Evolutionary conservation across 192 early-diverging fungal genomes (phyloP).

Genomic region (Kappamyces sp.): DNA sequence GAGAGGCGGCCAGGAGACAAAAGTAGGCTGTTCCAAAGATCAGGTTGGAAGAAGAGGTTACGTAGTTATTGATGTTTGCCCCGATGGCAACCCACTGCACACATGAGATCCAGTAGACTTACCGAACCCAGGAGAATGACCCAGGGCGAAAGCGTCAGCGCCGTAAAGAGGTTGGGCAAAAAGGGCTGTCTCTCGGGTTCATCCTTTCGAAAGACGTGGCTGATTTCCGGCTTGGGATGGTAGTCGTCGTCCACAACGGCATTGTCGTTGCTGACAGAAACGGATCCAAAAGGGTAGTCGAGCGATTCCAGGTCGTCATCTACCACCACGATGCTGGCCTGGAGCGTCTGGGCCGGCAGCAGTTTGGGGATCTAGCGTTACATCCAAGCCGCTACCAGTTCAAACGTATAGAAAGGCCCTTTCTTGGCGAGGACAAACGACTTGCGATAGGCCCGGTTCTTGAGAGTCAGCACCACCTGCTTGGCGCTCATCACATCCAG

Average conservation of each 20-base stretch:
- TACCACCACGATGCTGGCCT: background rate
- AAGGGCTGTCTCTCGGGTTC: constrained; percentile 1
- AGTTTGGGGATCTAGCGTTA: constrained; percentile 1
- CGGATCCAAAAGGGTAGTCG: background rate
- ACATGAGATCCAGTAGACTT: constrained; percentile 12
- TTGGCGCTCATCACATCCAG: no score
- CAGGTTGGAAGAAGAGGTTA: constrained; percentile 13
- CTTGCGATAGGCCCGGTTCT: background rate
- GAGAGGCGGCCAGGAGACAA: constrained; percentile 20
- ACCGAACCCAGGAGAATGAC: constrained; percentile 32
- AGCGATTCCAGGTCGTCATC: constrained; percentile 1
- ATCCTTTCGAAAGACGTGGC: background rate
- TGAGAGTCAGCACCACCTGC: no score
- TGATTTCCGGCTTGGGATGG: constrained; percentile 1
- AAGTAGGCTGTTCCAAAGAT: constrained; percentile 33
- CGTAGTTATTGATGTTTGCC: constrained; percentile 33
- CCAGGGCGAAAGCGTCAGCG: constrained; percentile 33
- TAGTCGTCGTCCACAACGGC: background rate
- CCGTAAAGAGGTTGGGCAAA: constrained; percentile 27
- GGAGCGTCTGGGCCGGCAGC: background rate
- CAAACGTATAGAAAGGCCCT: constrained; percentile 5
- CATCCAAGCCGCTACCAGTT: background rate
- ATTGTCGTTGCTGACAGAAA: background rate
- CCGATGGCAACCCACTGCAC: constrained; percentile 27
- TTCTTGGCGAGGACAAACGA: constrained; percentile 6